These are phyloP conservation scores for Apiospora saccharicola DNA, from an alignment of 2,329 filamentous ascomycete species.

Conservation along the genomic window DNA sequence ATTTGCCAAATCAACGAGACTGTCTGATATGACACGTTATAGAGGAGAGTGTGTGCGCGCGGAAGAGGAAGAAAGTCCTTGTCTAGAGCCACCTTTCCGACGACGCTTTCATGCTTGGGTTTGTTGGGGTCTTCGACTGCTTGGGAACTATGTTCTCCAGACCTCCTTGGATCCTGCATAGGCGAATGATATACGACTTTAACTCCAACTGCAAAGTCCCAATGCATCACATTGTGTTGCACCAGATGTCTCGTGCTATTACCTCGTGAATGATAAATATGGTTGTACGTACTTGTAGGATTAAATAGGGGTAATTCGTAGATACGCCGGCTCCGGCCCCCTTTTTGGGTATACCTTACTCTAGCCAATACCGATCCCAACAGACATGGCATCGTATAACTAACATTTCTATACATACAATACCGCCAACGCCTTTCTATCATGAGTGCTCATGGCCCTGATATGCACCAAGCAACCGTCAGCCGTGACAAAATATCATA, in stretches of 20 bases:
- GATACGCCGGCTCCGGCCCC: background rate
- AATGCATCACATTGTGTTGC: background rate
- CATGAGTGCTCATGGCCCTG: slow-evolving; percentile 12
- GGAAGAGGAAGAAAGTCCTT: slow-evolving; percentile 28
- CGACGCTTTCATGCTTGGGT: slow-evolving; percentile 31
- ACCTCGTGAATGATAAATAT: background rate
- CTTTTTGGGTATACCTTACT: slow-evolving; percentile 1
- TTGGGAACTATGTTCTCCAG: slow-evolving; percentile 32
- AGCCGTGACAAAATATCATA: background rate
- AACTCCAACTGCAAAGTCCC: background rate
- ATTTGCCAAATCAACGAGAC: background rate
- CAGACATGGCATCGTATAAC: slow-evolving; percentile 1
- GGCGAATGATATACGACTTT: slow-evolving; percentile 36
- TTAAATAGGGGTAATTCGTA: slow-evolving; percentile 20
- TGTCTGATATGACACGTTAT: slow-evolving; percentile 12
- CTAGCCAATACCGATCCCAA: background rate
- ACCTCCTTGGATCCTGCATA: slow-evolving; percentile 44
- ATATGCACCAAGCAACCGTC: background rate
- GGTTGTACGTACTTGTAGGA: background rate
- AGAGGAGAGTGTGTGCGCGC: slow-evolving; percentile 25
- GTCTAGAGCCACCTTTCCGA: slow-evolving; percentile 34
- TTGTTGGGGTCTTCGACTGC: slow-evolving; percentile 30
- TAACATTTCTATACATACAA: slow-evolving; percentile 28
- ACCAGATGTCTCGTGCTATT: background rate
- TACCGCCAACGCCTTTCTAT: slow-evolving; percentile 27